Conservation (phyloP, 2,329 filamentous ascomycete species). For the Biscogniauxia sp. region DNA sequence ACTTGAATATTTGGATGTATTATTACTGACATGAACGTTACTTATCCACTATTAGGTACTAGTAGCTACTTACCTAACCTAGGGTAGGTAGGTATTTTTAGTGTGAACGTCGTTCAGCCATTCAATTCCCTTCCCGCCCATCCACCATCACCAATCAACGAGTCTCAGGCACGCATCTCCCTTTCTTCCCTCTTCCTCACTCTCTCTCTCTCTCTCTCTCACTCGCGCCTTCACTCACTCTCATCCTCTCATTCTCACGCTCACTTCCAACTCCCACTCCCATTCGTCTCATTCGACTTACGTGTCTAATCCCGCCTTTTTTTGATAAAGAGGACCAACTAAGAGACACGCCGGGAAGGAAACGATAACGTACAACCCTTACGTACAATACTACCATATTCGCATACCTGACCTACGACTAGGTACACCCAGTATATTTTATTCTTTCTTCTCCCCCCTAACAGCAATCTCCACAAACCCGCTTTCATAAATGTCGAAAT, state of each 20-base stretch:
- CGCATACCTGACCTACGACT: neutral
- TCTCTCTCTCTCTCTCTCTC: neutral
- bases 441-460: too few relatives aligned
- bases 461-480: neutral
- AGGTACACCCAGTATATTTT: too few relatives aligned
- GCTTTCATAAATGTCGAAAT: slow-evolving; percentile 3
- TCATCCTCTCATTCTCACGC: slow-evolving; percentile 2
- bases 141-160: neutral
- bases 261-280: slow-evolving; percentile 2
- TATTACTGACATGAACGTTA: too few relatives aligned
- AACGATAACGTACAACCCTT: neutral
- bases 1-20: too few relatives aligned
- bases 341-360: neutral
- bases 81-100: neutral
- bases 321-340: neutral
- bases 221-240: neutral
- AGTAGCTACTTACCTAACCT: too few relatives aligned
- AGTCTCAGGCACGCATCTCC: neutral
- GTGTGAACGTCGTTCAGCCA: neutral
- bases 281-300: neutral
- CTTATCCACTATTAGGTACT: too few relatives aligned
- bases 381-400: neutral
- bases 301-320: neutral
- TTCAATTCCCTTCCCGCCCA: neutral
- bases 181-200: neutral